Evolutionary conservation across 805 yeast genomes (phyloP), one percentile per base, ranked within the genome.

Genomic region (Komagataella phaffii): DNA sequence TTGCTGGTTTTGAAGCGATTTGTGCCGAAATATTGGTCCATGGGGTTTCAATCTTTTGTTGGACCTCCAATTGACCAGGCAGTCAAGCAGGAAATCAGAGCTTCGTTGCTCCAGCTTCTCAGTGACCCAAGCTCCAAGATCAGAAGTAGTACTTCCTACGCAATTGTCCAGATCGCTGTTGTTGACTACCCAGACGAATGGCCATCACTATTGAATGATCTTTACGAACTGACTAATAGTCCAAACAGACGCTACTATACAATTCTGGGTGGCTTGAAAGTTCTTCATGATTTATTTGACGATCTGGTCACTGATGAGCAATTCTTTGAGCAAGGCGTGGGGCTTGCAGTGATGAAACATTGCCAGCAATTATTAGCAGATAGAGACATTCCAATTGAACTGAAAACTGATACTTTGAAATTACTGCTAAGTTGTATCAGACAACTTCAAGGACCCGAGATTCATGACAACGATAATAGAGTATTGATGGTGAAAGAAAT

Each of bases 151-250:
- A 77, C 85, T 1, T 80, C 90, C 1, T 83, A 87, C 56, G 83
- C 86, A 14, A 77, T 89, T 17, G 85, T 85, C 4, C 95, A 86
- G 59, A 86, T 91, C 14, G 88, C 96, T 0, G 84, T 85, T 2
- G 85, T 82, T 1, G 99, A 91, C 61, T 91, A 79, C 60, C 99
- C 99, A 0, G 98, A 93, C 61, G 95, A 88, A 62, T 91, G 98
- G 98, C 96, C 97, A 0, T 75, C 72, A 19, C 68, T 90, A 48
- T 61, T 86, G 52, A 60, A 65, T 40, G 64, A 64, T 6, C 59
- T 88, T 18, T 81, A 80, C 58, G 60, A 60, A 10, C 12, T 30
- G 40, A 30, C 40, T 14, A 30, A 30, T 14, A 30, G 10, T 14
- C 40, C 40, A 7, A 30, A 30, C 40, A 30, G 40, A 5, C 40